Evolutionary conservation across 2,329 filamentous ascomycete species (phyloP), one percentile per base, ranked within the genome.

Genomic region (Parasarocladium wereldwijsianum): DNA sequence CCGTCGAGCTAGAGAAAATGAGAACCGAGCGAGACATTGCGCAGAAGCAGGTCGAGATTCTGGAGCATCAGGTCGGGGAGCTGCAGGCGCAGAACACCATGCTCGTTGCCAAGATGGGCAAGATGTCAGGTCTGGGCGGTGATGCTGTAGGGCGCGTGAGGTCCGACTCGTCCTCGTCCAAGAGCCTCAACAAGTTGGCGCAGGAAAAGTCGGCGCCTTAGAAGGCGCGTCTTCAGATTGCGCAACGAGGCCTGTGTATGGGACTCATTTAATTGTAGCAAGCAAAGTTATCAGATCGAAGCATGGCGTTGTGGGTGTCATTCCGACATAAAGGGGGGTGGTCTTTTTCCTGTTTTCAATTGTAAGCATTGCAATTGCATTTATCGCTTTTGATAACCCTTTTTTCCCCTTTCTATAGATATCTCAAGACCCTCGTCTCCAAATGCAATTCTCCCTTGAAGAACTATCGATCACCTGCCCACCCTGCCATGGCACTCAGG

Each of bases 51-150:
- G 54, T 64, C 14, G 61, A 70, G 32, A 53, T 70, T 15, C 50
- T 76, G n/a, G 60, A 58, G 35, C 51, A 49, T 9, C 63, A 69
- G 41, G 59, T 73, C 1, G 66, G 68, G 6, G 61, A 70, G 40
- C 47, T 76, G 25, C 70, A 76, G 52, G 51, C 54, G 2, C 62
- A 75, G 50, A 75, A 75, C 40, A 75, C 70, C 3, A 55, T 56
- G 52, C 52, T 76, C 3, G 66, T 65, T 1, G 66, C 65, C 6
- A 57, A 53, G 38, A 39, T 74, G 27, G 69, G 69, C n/a, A 60
- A 47, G 37, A n/a, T 26, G 17, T 14, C 12, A 14, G 31, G 17
- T 7, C 24, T 17, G 17, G 23, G 25, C 13, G 13, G 22, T 12
- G 20, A 13, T 20, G 15, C 20, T 19, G 20, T 17, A 3, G 28